Percentiles rank a stretch among this genome's conserved stretches.
phyloP scores from a whole-genome alignment of 805 yeast genomes.

The Maudiozyma turicensis region DNA sequence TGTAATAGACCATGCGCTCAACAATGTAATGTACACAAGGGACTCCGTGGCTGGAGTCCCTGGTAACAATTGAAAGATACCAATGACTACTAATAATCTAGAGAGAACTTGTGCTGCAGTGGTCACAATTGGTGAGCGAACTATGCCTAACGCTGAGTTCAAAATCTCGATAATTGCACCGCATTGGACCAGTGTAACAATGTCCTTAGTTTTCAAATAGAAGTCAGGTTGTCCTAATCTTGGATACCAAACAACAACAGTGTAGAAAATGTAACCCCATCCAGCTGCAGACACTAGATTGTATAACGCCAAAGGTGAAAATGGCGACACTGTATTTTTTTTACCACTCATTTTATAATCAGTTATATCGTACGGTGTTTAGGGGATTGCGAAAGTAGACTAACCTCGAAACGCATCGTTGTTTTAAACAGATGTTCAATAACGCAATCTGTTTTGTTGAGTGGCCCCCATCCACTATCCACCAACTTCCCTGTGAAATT shows the following conservation, averaged over 20 bases:
- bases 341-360: slow-evolving; percentile 7
- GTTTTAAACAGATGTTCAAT: too few relatives aligned
- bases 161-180: slow-evolving; percentile 72
- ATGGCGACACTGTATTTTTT: slow-evolving; percentile 14
- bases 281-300: slow-evolving; percentile 44
- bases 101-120: slow-evolving; percentile 84
- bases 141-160: slow-evolving; percentile 71
- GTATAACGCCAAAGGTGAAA: slow-evolving; percentile 34
- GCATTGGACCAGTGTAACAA: slow-evolving; percentile 62
- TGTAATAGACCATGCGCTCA: slow-evolving; percentile 87
- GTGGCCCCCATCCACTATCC: too few relatives aligned
- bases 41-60: slow-evolving; percentile 40
- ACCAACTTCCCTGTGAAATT: too few relatives aligned
- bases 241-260: slow-evolving; percentile 33
- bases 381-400: too few relatives aligned
- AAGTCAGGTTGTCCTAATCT: slow-evolving; percentile 55
- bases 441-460: too few relatives aligned
- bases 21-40: slow-evolving; percentile 56
- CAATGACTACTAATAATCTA: slow-evolving; percentile 71
- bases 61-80: slow-evolving; percentile 71
- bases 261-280: slow-evolving; percentile 44
- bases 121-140: slow-evolving; percentile 75
- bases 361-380: neutral
- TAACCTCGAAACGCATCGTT: too few relatives aligned
- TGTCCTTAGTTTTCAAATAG: slow-evolving; percentile 46